Conservation (phyloP, 495 filamentous ascomycete species). For the Podospora pseudocomata region DNA sequence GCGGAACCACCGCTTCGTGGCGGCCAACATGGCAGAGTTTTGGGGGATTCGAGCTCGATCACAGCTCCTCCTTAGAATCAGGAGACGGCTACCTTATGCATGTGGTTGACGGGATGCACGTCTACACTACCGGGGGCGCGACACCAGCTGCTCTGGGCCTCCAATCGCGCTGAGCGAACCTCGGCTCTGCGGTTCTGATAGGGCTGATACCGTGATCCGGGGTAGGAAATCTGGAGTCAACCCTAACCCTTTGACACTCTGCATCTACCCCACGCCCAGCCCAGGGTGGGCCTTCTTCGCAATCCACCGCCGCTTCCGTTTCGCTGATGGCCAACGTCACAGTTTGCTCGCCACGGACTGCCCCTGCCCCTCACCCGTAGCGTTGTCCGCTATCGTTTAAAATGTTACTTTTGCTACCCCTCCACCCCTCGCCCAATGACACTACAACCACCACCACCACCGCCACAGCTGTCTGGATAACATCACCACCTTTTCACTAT, state of each 20-base stretch:
- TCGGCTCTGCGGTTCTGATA: constrained; percentile 26
- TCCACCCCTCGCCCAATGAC: not conserved
- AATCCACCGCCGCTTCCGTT: not conserved
- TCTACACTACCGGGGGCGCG: not conserved
- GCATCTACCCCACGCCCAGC: not conserved
- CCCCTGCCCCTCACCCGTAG: not conserved
- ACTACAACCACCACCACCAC: constrained; percentile 2
- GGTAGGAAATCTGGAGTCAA: not conserved
- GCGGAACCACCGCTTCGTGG: constrained; percentile 81
- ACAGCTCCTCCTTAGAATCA: not conserved
- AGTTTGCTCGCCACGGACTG: not conserved
- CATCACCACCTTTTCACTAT: not conserved
- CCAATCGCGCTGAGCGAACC: constrained; percentile 14
- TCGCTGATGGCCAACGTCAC: not conserved
- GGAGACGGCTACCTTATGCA: no score
- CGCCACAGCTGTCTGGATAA: not conserved
- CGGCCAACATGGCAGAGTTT: constrained; percentile 64
- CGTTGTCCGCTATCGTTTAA: constrained; percentile 5
- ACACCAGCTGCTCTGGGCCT: constrained; percentile 9
- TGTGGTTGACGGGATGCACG: no score
- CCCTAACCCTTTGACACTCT: constrained; percentile 12
- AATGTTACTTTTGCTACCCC: constrained; percentile 8
- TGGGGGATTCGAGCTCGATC: not conserved
- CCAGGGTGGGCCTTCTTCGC: not conserved
- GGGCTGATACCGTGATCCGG: constrained; percentile 17